Evolutionary conservation across 192 early-diverging fungal genomes (phyloP).

Genomic region (Mortierella alpina): DNA sequence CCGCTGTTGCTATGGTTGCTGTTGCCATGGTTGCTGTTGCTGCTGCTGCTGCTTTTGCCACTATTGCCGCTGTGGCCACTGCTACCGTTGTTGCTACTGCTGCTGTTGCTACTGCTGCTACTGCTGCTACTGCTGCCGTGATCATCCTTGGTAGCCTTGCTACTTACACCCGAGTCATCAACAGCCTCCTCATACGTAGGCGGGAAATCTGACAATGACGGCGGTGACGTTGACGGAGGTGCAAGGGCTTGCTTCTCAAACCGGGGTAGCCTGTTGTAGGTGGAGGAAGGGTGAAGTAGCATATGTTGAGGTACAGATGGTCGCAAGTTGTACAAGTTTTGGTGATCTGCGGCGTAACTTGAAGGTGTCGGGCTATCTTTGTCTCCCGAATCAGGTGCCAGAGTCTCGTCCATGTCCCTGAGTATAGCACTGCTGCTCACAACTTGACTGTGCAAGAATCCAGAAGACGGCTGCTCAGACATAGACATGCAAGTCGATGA

Average conservation of each 20-base stretch:
- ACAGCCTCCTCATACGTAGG: constrained; percentile 43
- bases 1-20: too few species aligned
- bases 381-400: too few species aligned
- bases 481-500: not conserved
- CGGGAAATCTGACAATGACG: constrained; percentile 22
- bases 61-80: too few species aligned
- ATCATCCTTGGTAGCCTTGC: not conserved
- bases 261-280: not conserved
- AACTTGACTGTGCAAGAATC: too few species aligned
- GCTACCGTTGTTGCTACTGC: too few species aligned
- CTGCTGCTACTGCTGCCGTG: too few species aligned
- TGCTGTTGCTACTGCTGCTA: too few species aligned
- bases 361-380: too few species aligned
- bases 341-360: too few species aligned
- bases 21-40: not conserved
- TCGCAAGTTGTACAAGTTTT: not conserved
- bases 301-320: constrained; percentile 29
- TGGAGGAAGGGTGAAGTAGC: constrained; percentile 30
- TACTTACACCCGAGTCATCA: constrained; percentile 7
- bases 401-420: too few species aligned
- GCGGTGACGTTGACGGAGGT: not conserved
- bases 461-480: too few species aligned
- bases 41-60: not conserved
- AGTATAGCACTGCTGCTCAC: too few species aligned
- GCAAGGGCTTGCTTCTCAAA: constrained; percentile 6